Base-by-base conservation (phyloP, 208 protist species). In the Tritrichomonas musculus region DNA sequence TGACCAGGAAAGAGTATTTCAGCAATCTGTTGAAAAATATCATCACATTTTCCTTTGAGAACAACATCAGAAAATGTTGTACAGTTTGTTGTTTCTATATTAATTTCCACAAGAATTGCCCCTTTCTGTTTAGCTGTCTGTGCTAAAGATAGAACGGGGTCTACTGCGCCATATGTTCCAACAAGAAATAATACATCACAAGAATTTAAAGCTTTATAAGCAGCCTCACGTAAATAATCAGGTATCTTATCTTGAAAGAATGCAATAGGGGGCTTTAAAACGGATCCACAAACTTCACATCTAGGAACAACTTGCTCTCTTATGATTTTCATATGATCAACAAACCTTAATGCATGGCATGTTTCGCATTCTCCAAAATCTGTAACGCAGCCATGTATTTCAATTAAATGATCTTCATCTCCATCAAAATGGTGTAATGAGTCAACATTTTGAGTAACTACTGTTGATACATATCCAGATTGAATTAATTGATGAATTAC, bases 391-490 rank as follows among this genome's bases (percentile, higher is more conserved):
- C 73, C 73, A 27, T 82, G 73, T n/a, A 82, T 25, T 82, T 82
- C 73, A 30, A 82, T 53, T 20, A 82, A 13, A 53, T 53, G 49
- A 30, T 47, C 73, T 13, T 82, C 41, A 53, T 49, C 36, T 25
- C 41, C 41, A 39, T 82, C 33, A n/a, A 82, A 82, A 53, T 13
- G 17, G n/a, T 82, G 73, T 27, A 82, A 82, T 39, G 73, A 82
- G 53, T 82, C 73, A 13, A 82, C 41, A 30, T 82, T 82, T 82
- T 82, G 73, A n/a, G 73, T 82, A 30, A 82, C 53, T 4, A 82
- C 20, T n/a, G 36, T 53, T 25, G 33, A 50, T 53, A 82, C 20
- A n/a, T n/a, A 49, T n/a, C 27, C 17, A 25, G 1, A 0, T 82
- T 82, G 33, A 30, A 82, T 30, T n/a, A 82, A 53, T 8, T 82